phyloP scores from a whole-genome alignment of 2,329 filamentous ascomycete genomes.

The Cordyceps tenuipes region DNA sequence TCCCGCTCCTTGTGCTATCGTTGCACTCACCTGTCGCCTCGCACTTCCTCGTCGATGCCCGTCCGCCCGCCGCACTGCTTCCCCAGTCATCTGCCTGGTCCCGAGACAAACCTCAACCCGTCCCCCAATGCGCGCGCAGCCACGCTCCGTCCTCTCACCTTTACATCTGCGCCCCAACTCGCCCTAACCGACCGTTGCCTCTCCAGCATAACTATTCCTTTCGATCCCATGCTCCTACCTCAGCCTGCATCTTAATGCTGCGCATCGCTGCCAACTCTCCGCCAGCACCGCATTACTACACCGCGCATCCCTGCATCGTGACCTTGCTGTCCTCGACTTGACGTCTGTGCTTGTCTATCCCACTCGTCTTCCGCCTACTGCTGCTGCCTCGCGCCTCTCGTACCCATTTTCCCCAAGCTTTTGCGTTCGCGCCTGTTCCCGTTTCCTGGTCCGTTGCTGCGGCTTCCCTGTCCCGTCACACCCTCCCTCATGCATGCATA shows the following conservation, averaged over 20 bases:
- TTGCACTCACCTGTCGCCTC: not conserved
- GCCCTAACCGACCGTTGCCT: not conserved
- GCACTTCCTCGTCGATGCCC: not conserved
- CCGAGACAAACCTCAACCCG: not conserved
- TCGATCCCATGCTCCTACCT: not conserved
- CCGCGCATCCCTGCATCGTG: conserved; percentile 7
- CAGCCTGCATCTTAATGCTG: not conserved
- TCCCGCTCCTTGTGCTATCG: not conserved
- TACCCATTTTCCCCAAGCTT: not conserved
- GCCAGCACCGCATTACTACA: not conserved
- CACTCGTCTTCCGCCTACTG: not conserved
- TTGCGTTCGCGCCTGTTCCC: not conserved
- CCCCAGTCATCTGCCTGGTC: conserved; percentile 2
- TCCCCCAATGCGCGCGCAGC: not conserved
- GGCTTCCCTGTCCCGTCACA: conserved; percentile 5
- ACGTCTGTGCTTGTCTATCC: not conserved
- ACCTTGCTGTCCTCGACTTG: not conserved
- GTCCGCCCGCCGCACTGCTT: not conserved
- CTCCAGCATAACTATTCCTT: not conserved
- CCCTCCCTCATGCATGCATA: conserved; percentile 7
- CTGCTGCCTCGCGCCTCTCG: not conserved
- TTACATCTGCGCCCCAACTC: not conserved
- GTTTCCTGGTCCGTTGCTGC: conserved; percentile 5
- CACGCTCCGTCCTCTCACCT: not conserved
- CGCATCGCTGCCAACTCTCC: not conserved